Conservation (phyloP, 768 basidiomycete genomes). For the Inosperma sp. region DNA sequence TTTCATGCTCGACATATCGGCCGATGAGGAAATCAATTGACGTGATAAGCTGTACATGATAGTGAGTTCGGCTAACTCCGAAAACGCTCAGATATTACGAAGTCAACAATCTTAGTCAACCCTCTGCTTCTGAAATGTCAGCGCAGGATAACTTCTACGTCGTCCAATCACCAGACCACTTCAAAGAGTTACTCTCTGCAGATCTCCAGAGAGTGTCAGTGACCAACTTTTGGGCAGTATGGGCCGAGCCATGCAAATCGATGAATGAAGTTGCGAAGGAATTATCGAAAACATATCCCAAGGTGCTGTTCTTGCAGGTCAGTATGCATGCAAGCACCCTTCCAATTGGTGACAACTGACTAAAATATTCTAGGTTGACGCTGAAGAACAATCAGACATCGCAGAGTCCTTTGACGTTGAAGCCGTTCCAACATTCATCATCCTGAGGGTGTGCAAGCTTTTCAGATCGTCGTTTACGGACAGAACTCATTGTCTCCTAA, state of each 20-base stretch:
- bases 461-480: background rate
- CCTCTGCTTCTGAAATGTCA: constrained; percentile 17
- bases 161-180: constrained; percentile 63
- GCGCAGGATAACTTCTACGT: constrained; percentile 31
- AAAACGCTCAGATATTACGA: constrained; percentile 16
- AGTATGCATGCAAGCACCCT: constrained; percentile 9
- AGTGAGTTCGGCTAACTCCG: constrained; percentile 17
- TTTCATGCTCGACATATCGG: too few species aligned
- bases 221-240: constrained; percentile 91
- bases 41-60: too few species aligned
- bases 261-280: constrained; percentile 80
- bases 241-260: constrained; percentile 87
- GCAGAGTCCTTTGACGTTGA: constrained; percentile 90
- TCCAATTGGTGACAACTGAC: background rate
- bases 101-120: constrained; percentile 9
- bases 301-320: constrained; percentile 73
- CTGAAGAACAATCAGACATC: constrained; percentile 76
- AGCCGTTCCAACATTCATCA: constrained; percentile 78
- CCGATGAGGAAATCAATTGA: too few species aligned
- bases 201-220: constrained; percentile 82
- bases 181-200: constrained; percentile 64
- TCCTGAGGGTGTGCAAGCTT: constrained; percentile 62
- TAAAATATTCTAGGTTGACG: constrained; percentile 58
- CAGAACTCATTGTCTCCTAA: constrained; percentile 28
- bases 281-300: constrained; percentile 66